Base-by-base conservation (phyloP, 768 basidiomycete genomes). In the Leccinum boreale region DNA sequence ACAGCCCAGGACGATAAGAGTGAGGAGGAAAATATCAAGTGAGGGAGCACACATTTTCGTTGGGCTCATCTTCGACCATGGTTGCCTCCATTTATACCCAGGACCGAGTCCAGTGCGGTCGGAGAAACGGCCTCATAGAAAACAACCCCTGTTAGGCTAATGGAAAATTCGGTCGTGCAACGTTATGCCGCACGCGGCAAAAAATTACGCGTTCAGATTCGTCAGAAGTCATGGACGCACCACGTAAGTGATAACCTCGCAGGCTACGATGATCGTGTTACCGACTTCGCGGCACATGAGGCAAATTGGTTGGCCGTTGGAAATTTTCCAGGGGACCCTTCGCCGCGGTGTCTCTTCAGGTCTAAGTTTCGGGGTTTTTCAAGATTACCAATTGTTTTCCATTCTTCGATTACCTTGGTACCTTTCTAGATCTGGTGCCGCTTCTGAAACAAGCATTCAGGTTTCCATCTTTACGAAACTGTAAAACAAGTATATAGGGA, bases 341-440 rank as follows among this genome's bases (percentile, higher is more conserved):
- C 66, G 56, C 68, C 67, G 67, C 68, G 67, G 68, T 68, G 59
- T 68, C 65, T 65, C 61, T 68, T 56, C 23, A 44, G 42, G 59
- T 23, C 35, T 46, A 19, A 53, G 57, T 54, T 60, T 58, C 53
- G 49, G 48, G 63, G 29, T 48, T 26, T 54, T 60, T 65, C 52
- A 31, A 31, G 60, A 58, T 65, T 67, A 47, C 33, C 52, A 63
- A 67, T 65, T 67, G 28, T 28, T 36, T 36, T 52, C 46, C 44
- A 33, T 50, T 47, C 59, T 67, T 61, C 61, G 52, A 62, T 65
- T 61, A 59, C 63, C 50, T 58, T 62, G 48, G 47, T 56, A 36
- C 53, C 59, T 57, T 60, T 47, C 36, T 31, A 31, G 29, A 31
- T 31, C 29, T 23, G 42, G 33, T 14, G 56, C 54, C 39, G 42